phyloP scores from a whole-genome alignment of 305 asterid genomes.

The Fraxinus velutina region DNA sequence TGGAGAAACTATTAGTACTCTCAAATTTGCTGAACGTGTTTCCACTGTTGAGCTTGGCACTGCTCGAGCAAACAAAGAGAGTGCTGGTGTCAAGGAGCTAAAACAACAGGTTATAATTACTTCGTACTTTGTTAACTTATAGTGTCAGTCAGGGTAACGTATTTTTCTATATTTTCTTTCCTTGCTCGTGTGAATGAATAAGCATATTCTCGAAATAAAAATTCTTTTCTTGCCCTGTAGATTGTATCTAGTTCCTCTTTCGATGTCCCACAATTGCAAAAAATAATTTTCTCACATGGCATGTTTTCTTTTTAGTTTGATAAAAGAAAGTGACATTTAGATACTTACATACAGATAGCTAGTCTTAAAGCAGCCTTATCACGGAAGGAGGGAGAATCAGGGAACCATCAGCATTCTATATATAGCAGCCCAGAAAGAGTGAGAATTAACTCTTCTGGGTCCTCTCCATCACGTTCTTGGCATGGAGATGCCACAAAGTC shows the following conservation, averaged over 20 bases:
- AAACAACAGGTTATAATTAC: conserved; percentile 67
- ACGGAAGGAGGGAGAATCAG: conserved; percentile 54
- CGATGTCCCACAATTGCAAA: not conserved
- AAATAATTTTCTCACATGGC: not conserved
- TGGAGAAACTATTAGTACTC: conserved; percentile 86
- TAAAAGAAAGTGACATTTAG: not conserved
- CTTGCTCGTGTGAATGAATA: not conserved
- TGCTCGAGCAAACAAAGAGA: conserved; percentile 70
- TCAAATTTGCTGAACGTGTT: conserved; percentile 92
- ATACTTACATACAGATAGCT: conserved; percentile 54
- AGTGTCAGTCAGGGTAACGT: not conserved
- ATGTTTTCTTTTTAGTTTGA: not conserved
- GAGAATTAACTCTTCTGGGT: conserved; percentile 32
- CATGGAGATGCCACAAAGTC: conserved; percentile 38
- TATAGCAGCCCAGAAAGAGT: conserved; percentile 57
- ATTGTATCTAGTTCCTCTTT: not conserved
- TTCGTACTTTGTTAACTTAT: not conserved
- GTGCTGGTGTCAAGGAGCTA: conserved; percentile 63
- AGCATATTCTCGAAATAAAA: not conserved
- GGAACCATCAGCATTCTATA: conserved; percentile 28
- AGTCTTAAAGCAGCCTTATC: conserved; percentile 75
- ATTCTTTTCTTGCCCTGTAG: not conserved
- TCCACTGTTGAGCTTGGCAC: conserved; percentile 85
- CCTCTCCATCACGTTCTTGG: conserved; percentile 52
- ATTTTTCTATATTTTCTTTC: not conserved